These are phyloP conservation scores for Penicillium taxi DNA, from an alignment of 495 filamentous ascomycete genomes.

Conservation along the genomic window DNA sequence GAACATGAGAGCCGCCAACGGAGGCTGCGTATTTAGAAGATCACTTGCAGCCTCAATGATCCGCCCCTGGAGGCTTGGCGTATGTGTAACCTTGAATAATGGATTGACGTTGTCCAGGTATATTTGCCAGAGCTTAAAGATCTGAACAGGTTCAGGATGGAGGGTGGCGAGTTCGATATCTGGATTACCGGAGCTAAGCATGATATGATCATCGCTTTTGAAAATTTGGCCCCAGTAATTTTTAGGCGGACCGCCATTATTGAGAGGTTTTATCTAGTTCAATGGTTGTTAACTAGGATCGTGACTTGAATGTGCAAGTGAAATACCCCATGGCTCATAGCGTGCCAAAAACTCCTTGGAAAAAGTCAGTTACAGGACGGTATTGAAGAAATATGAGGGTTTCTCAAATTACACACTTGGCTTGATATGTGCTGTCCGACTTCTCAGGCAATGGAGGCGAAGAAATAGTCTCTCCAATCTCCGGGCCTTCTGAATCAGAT, in stretches of 20 bases:
- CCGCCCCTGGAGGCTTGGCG: conserved; percentile 40
- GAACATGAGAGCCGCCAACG: conserved; percentile 43
- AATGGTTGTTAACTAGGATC: background rate
- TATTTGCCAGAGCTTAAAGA: conserved; percentile 42
- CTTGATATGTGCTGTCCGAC: conserved; percentile 26
- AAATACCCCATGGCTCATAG: conserved; percentile 40
- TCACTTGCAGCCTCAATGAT: conserved; percentile 32
- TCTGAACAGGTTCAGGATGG: conserved; percentile 39
- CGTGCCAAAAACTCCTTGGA: conserved; percentile 40
- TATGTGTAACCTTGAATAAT: conserved; percentile 46
- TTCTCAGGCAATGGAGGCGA: conserved; percentile 17
- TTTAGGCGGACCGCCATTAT: conserved; percentile 18
- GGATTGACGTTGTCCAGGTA: conserved; percentile 47
- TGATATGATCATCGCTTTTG: conserved; percentile 34
- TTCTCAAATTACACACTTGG: too few species aligned
- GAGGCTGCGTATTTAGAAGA: conserved; percentile 10
- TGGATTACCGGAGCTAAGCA: conserved; percentile 39
- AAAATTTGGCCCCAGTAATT: conserved; percentile 38
- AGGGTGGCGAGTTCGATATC: conserved; percentile 37
- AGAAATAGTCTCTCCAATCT: background rate
- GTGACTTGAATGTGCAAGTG: background rate
- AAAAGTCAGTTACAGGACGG: background rate
- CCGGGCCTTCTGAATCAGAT: background rate
- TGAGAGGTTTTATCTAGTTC: conserved; percentile 1
- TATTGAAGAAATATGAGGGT: conserved; percentile 5